Evolutionary conservation across 1,284 basidiomycete species (phyloP).

Genomic region (Neonothopanus nambi): DNA sequence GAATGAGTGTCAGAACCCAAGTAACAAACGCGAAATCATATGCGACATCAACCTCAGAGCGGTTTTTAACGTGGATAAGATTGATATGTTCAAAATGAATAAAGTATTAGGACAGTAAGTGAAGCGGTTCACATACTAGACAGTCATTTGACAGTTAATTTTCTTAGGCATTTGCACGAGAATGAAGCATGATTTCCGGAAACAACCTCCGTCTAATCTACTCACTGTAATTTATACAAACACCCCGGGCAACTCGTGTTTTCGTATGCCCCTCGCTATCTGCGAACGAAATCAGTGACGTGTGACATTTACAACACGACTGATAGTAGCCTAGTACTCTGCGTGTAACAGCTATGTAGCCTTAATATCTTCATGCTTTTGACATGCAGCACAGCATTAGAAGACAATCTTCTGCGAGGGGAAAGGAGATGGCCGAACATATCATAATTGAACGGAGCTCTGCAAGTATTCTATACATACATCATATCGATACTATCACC

Average conservation of each 20-base stretch:
- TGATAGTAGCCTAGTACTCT: no score
- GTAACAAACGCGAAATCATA: conserved; percentile 77
- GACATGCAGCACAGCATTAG: no score
- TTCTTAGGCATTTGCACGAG: conserved; percentile 40
- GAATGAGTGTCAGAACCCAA: conserved; percentile 78
- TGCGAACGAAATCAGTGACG: neutral
- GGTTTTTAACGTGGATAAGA: conserved; percentile 75
- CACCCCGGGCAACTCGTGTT: no score
- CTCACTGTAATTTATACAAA: neutral
- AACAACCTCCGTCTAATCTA: neutral
- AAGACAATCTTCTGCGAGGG: no score
- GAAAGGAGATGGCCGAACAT: no score
- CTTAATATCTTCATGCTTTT: no score
- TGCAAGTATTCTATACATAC: no score
- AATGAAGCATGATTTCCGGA: conserved; percentile 22
- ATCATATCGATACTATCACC: neutral
- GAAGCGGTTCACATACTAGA: neutral
- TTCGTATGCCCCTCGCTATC: neutral
- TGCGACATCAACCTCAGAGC: conserved; percentile 71
- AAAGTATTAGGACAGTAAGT: conserved; percentile 76
- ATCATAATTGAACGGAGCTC: no score
- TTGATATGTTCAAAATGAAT: conserved; percentile 90
- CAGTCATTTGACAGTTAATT: neutral
- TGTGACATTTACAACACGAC: no score
- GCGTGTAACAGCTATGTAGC: no score